Conservation (phyloP, 1,284 basidiomycete genomes). For the Sanghuangporus sanghuang region DNA sequence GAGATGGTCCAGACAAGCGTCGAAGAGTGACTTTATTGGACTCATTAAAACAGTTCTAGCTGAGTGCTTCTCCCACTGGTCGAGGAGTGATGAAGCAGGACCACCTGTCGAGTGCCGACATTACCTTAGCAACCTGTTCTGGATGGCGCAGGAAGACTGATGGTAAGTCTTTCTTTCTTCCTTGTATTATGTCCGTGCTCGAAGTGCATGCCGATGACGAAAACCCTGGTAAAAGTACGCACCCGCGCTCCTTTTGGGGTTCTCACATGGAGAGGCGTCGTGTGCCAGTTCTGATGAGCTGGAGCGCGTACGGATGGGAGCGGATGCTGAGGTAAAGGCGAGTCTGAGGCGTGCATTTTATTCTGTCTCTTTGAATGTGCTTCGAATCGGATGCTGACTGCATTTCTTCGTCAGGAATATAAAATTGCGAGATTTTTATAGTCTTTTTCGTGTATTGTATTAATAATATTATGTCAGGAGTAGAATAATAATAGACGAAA, state of each 20-base stretch:
- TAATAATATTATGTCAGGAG: background rate
- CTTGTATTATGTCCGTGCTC: constrained; percentile 12
- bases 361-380: background rate
- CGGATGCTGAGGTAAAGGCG: constrained; percentile 77
- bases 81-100: constrained; percentile 83
- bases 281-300: constrained; percentile 25
- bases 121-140: constrained; percentile 16
- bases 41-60: constrained; percentile 87
- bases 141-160: background rate
- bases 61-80: constrained; percentile 82
- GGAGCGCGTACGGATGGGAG: constrained; percentile 45
- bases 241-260: constrained; percentile 44
- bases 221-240: constrained; percentile 82
- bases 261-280: constrained; percentile 15
- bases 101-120: constrained; percentile 79
- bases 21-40: constrained; percentile 49
- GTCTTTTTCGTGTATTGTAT: background rate
- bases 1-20: constrained; percentile 86
- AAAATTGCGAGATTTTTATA: background rate
- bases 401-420: background rate
- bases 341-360: constrained; percentile 57
- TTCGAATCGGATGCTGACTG: background rate
- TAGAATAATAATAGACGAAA: background rate
- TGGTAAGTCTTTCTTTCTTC: constrained; percentile 19
- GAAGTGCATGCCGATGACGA: constrained; percentile 52